A percentile compares a stretch with the other conserved stretches of the same genome.
These are phyloP conservation scores for Echinosophora koreensis DNA, from an alignment of 306 rosid species.

Conservation along the genomic window DNA sequence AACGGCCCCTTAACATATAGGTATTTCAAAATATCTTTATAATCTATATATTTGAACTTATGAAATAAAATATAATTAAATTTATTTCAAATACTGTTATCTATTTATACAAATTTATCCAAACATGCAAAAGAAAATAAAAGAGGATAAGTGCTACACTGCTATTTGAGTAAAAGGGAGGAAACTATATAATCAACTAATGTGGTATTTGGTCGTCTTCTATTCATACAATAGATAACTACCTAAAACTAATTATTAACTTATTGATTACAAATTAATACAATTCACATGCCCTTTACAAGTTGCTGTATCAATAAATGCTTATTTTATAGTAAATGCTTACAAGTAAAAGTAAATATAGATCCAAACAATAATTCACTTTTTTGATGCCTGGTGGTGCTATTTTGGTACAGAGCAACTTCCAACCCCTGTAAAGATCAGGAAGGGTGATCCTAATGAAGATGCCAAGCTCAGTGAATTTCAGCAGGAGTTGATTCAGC, in stretches of 20 bases:
- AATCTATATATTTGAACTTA: neutral
- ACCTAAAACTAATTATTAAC: neutral
- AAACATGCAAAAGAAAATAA: neutral
- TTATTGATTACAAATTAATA: neutral
- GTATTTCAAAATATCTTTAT: neutral
- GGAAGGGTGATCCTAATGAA: constrained; percentile 67
- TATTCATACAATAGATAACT: neutral
- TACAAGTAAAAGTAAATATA: neutral
- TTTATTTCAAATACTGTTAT: neutral
- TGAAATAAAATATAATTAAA: neutral
- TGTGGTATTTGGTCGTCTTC: neutral
- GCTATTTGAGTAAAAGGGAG: neutral
- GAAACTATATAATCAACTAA: neutral
- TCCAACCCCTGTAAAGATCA: constrained; percentile 64
- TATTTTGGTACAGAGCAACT: constrained; percentile 60
- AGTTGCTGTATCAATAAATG: neutral
- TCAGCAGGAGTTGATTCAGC: constrained; percentile 82
- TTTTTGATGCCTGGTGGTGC: constrained; percentile 18
- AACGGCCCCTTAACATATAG: neutral
- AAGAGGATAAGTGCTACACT: neutral
- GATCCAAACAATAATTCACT: constrained; percentile 10
- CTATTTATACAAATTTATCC: neutral
- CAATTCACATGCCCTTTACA: neutral
- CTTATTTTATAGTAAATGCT: constrained; percentile 2
- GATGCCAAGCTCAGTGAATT: constrained; percentile 69